Percentiles rank a stretch among this genome's conserved stretches.
Conservation (phyloP, 805 yeast genomes). For the Candida anglica region DNA sequence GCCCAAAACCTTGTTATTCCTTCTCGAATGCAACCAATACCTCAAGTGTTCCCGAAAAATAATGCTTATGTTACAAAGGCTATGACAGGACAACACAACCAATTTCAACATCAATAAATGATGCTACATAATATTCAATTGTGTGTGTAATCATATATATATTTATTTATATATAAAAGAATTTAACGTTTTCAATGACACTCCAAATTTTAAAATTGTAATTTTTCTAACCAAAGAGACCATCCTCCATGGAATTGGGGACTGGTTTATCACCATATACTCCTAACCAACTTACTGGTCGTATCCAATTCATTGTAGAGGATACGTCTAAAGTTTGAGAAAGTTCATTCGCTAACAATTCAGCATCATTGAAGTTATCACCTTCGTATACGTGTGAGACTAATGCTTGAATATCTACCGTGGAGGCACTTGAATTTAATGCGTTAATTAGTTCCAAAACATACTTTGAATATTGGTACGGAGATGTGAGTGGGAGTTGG, state of each 20-base stretch:
- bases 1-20: too few species aligned
- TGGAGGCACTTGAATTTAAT: neutral
- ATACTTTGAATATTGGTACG: constrained; percentile 8
- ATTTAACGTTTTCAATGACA: too few species aligned
- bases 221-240: constrained; percentile 69
- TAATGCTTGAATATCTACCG: constrained; percentile 32
- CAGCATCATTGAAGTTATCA: constrained; percentile 77
- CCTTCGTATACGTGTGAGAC: constrained; percentile 81
- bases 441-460: constrained; percentile 6
- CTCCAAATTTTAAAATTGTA: too few species aligned
- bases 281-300: constrained; percentile 81
- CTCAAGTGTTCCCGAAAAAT: too few species aligned
- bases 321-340: constrained; percentile 16
- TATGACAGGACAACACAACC: too few species aligned
- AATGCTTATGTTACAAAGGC: too few species aligned
- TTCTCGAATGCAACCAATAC: too few species aligned
- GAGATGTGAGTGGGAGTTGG: constrained; percentile 1
- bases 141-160: too few species aligned
- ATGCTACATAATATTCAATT: too few species aligned
- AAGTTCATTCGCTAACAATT: constrained; percentile 39
- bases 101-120: too few species aligned
- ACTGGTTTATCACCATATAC: constrained; percentile 73
- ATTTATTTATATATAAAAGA: too few species aligned
- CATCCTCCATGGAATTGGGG: constrained; percentile 70
- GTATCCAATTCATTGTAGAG: constrained; percentile 29